Evolutionary conservation across 129 eudicot genomes (phyloP).

Genomic region (Escallonia herrerae): DNA sequence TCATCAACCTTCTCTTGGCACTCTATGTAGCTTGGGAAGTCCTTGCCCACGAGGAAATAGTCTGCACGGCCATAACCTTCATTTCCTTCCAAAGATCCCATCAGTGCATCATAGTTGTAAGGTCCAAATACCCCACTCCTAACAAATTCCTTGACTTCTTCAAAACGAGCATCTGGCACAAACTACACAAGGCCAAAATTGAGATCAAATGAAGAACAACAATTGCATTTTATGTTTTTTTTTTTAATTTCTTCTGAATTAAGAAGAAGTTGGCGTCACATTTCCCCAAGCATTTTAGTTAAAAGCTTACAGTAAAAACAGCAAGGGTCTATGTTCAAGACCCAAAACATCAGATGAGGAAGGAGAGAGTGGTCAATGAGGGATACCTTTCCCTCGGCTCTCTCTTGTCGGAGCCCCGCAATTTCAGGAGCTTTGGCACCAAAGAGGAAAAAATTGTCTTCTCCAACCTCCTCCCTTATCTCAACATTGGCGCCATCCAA

Average conservation of each 20-base stretch:
- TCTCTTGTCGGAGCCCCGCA: conserved; percentile 56
- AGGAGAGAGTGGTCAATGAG: neutral
- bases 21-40: conserved; percentile 87
- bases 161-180: conserved; percentile 71
- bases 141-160: conserved; percentile 75
- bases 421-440: conserved; percentile 84
- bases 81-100: conserved; percentile 87
- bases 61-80: conserved; percentile 91
- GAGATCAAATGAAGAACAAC: neutral
- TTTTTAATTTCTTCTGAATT: too few relatives aligned
- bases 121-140: conserved; percentile 80
- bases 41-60: conserved; percentile 93
- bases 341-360: too few relatives aligned
- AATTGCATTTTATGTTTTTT: neutral
- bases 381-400: conserved; percentile 91
- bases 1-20: conserved; percentile 89
- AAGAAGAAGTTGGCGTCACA: too few relatives aligned
- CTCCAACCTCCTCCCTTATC: conserved; percentile 89
- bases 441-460: conserved; percentile 77
- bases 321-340: too few relatives aligned
- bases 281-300: too few relatives aligned
- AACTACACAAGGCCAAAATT: conserved; percentile 39
- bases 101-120: conserved; percentile 54
- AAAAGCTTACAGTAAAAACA: too few relatives aligned
- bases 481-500: conserved; percentile 95